These are phyloP conservation scores for Collariella sp. DNA, from an alignment of 495 filamentous ascomycete genomes.

Conservation along the genomic window DNA sequence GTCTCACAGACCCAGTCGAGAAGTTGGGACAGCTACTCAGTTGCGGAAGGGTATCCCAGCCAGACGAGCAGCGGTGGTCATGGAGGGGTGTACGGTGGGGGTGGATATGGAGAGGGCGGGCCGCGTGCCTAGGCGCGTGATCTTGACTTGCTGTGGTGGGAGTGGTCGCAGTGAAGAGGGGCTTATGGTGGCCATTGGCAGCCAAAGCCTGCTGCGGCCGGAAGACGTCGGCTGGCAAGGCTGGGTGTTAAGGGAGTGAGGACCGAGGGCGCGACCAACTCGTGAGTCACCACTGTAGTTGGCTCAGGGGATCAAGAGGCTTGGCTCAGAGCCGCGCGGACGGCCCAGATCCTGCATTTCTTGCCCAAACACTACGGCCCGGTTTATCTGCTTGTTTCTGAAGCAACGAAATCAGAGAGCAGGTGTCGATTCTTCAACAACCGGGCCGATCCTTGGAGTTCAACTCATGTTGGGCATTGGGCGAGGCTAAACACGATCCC, in stretches of 20 bases:
- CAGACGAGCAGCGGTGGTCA: constrained; percentile 28
- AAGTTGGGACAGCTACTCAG: constrained; percentile 33
- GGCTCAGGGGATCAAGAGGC: too few species aligned
- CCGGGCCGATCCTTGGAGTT: not conserved
- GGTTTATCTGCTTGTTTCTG: too few species aligned
- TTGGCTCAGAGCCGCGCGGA: too few species aligned
- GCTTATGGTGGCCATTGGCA: not conserved
- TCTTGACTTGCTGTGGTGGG: not conserved
- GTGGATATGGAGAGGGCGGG: constrained; percentile 34
- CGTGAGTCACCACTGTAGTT: too few species aligned
- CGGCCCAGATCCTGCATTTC: too few species aligned
- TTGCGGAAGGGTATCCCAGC: constrained; percentile 29
- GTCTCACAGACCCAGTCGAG: constrained; percentile 18
- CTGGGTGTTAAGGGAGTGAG: too few species aligned
- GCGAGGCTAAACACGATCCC: not conserved
- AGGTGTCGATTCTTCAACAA: not conserved
- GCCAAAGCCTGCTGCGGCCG: not conserved
- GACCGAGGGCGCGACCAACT: too few species aligned
- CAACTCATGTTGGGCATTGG: not conserved
- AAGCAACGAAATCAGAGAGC: not conserved
- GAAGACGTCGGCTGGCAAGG: too few species aligned
- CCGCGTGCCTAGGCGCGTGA: constrained; percentile 29
- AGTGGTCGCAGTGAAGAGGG: too few species aligned
- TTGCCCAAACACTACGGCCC: not conserved
- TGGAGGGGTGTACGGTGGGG: constrained; percentile 33